Base-by-base conservation (phyloP, 768 basidiomycete species). In the Rhizopogon sp. region DNA sequence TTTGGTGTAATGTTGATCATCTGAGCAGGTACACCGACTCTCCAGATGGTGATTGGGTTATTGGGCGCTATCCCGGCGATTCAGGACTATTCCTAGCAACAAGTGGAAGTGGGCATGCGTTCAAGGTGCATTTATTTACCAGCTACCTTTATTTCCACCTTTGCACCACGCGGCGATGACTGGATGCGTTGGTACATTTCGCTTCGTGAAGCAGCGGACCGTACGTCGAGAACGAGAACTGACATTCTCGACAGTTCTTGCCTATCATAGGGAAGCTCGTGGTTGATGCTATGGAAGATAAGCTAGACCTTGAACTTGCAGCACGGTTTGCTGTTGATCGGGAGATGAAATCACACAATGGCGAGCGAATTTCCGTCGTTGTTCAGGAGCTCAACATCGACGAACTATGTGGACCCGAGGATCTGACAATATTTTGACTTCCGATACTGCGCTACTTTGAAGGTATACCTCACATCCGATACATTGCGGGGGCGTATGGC, bases 101-200 rank as follows among this genome's bases (percentile, higher is more conserved):
- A 1, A 90, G 82, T 16, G 96, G 88, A 6, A 91, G 85, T 59
- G 94, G 94, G 0, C 91, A 95, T 69, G 91, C 83, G 0, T 94
- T 83, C 77, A 94, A 95, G 80, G 90, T 84, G 53, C 50, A 64
- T 58, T 47, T n/a, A 6, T 39, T 39, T 14, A 39, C 39, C 16
- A 39, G 8, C 31, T 7, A 46, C 45, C 6, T 31, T 17, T 31
- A 31, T 7, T 33, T 20, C 10, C 10, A 22, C 16, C n/a, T 40
- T 9, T 42, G 22, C 17, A n/a, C 29, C 16, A 25, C 13, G 4
- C 17, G 6, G n/a, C 20, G 31, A 46, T 33, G 17, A 46, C 3
- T 13, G 31, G 4, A 20, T 33, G 13, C 6, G 6, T 33, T 31
- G 8, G 11, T 29, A 46, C 10, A 17, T 46, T 46, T 46, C 31